A percentile compares a stretch with the other conserved stretches of the same genome.
These are phyloP conservation scores for Epichloe aotearoae DNA, from an alignment of 2,329 filamentous ascomycete genomes.

Conservation along the genomic window DNA sequence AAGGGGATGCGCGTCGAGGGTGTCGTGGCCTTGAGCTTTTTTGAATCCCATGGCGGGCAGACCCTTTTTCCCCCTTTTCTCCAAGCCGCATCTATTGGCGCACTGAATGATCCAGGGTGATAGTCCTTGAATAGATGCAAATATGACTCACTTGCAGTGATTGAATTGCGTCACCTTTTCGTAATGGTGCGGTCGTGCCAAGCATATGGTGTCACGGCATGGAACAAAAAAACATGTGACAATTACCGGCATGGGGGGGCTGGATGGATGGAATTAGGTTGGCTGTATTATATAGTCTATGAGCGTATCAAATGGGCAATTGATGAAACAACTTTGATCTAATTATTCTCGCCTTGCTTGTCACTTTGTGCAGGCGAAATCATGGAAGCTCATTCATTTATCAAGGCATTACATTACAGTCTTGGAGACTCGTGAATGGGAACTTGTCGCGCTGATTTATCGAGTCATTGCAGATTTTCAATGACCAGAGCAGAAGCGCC, in stretches of 20 bases:
- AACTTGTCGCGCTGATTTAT: conserved; percentile 18
- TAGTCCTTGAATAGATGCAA: not conserved
- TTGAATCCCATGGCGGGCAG: not conserved
- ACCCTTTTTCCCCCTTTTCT: not conserved
- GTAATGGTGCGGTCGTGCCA: too few species aligned
- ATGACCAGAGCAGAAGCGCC: conserved; percentile 90
- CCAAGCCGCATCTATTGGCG: not conserved
- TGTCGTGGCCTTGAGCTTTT: not conserved
- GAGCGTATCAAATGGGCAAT: not conserved
- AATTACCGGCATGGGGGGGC: too few species aligned
- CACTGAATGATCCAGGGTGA: not conserved
- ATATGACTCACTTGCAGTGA: not conserved
- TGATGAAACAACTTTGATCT: not conserved
- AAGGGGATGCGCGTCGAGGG: not conserved
- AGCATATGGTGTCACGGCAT: too few species aligned
- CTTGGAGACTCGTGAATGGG: conserved; percentile 2
- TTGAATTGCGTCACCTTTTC: too few species aligned
- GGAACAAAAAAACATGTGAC: too few species aligned
- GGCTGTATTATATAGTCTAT: not conserved
- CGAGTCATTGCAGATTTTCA: conserved; percentile 53
- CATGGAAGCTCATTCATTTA: not conserved
- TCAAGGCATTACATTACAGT: conserved; percentile 4
- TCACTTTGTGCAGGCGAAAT: not conserved
- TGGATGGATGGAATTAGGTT: too few species aligned
- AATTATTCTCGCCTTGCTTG: not conserved